A percentile compares a stretch with the other conserved stretches of the same genome.
phyloP scores from a whole-genome alignment of 176 grass and related monocot genomes.

The Areca catechu region DNA sequence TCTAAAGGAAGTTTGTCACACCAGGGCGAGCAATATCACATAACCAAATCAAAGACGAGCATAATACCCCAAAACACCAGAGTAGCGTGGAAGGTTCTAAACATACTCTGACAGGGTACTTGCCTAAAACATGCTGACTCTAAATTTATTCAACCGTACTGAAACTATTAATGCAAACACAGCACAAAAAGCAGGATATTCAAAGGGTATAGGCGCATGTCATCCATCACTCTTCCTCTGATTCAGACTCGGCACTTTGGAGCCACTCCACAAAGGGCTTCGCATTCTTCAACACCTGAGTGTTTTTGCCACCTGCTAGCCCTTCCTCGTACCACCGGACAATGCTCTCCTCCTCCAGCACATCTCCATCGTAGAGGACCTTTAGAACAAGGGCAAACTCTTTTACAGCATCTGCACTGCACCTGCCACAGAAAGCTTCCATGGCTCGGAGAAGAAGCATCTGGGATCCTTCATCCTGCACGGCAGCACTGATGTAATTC shows the following conservation, averaged over 20 bases:
- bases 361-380: conserved; percentile 52
- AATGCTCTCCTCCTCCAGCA: conserved; percentile 68
- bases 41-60: too few species aligned
- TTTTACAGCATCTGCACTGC: conserved; percentile 51
- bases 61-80: too few species aligned
- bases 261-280: conserved; percentile 71
- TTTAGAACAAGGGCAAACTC: conserved; percentile 62
- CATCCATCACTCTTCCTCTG: conserved; percentile 46
- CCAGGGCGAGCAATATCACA: too few species aligned
- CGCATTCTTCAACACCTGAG: conserved; percentile 40
- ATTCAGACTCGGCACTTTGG: conserved; percentile 47
- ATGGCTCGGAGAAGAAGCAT: conserved; percentile 37
- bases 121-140: too few species aligned
- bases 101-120: too few species aligned
- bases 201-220: too few species aligned
- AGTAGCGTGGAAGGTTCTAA: too few species aligned
- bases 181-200: too few species aligned
- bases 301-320: conserved; percentile 21
- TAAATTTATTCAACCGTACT: too few species aligned
- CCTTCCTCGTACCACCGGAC: conserved; percentile 49
- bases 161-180: too few species aligned
- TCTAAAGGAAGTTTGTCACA: too few species aligned
- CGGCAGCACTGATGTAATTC: conserved; percentile 38
- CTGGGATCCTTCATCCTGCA: conserved; percentile 42
- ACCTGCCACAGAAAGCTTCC: conserved; percentile 34